phyloP scores from a whole-genome alignment of 208 protist species.

The Crithidia mellificae region DNA sequence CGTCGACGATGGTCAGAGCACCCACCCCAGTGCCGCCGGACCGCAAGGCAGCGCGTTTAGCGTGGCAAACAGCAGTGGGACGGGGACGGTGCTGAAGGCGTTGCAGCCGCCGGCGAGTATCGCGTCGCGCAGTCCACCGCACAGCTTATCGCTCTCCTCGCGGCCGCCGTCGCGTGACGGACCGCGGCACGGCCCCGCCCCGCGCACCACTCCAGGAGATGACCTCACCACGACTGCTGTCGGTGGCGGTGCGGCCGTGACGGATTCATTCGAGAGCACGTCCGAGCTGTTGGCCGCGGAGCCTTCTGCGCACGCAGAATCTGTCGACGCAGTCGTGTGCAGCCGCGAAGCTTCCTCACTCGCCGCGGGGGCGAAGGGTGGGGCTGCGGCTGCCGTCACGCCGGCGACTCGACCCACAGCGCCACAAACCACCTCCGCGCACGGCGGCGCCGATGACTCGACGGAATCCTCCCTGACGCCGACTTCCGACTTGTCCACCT shows the following conservation, averaged over 20 bases:
- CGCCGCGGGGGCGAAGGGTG: not conserved
- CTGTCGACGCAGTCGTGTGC: not conserved
- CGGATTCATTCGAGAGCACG: not conserved
- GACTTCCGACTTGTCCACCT: slow-evolving; percentile 3
- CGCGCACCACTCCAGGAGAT: not conserved
- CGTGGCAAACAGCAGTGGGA: not conserved
- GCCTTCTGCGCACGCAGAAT: slow-evolving; percentile 3
- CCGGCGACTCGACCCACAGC: not conserved
- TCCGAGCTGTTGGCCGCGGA: not conserved
- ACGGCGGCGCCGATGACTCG: not conserved
- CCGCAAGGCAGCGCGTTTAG: not conserved
- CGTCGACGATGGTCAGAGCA: not conserved
- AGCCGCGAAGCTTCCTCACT: not conserved
- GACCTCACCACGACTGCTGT: not conserved
- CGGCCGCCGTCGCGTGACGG: slow-evolving; percentile 12
- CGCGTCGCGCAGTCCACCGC: slow-evolving; percentile 4
- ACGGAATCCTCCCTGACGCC: not conserved
- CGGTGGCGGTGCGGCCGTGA: not conserved
- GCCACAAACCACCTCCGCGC: not conserved
- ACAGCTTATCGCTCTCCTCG: slow-evolving; percentile 1
- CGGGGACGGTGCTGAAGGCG: not conserved
- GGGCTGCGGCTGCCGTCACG: not conserved
- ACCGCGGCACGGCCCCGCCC: not conserved
- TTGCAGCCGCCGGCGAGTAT: too few species aligned
- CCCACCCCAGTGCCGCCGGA: not conserved